A percentile compares a stretch with the other conserved stretches of the same genome.
Conservation (phyloP, 176 grass and related monocot genomes). For the Ampelocalamus luodianensis region DNA sequence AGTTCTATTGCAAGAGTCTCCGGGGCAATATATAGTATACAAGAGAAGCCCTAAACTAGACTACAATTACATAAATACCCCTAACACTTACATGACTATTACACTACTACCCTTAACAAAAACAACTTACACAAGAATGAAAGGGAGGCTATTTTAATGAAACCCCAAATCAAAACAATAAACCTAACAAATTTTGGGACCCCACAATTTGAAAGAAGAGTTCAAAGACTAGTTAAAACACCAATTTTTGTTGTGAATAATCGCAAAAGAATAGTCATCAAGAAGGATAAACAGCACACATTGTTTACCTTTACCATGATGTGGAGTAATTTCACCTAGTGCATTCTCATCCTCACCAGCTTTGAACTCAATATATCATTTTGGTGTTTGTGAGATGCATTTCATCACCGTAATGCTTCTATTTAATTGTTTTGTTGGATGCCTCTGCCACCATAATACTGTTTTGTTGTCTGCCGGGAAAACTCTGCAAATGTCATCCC, state of each 20-base stretch:
- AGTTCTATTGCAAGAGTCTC: too few relatives aligned
- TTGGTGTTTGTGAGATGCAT: neutral
- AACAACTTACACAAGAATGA: neutral
- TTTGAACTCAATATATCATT: neutral
- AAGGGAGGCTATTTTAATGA: neutral
- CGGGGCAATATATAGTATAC: too few relatives aligned
- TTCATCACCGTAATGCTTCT: neutral
- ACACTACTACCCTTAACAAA: too few relatives aligned
- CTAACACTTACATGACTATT: too few relatives aligned
- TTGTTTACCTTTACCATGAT: neutral
- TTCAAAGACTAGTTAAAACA: slow-evolving; percentile 11
- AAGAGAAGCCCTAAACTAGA: too few relatives aligned
- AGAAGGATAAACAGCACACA: neutral
- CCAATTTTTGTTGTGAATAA: neutral
- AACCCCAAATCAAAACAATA: neutral
- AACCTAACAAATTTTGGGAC: neutral
- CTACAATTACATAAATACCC: too few relatives aligned
- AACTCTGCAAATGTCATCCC: slow-evolving; percentile 96
- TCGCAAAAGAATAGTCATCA: neutral
- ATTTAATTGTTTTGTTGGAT: slow-evolving; percentile 61
- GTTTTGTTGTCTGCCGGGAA: slow-evolving; percentile 87
- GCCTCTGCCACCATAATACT: slow-evolving; percentile 78
- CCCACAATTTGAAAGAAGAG: neutral
- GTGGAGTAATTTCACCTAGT: neutral
- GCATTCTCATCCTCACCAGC: neutral